Base-by-base conservation (phyloP, 129 eudicot species). In the Flaveria linearis region DNA sequence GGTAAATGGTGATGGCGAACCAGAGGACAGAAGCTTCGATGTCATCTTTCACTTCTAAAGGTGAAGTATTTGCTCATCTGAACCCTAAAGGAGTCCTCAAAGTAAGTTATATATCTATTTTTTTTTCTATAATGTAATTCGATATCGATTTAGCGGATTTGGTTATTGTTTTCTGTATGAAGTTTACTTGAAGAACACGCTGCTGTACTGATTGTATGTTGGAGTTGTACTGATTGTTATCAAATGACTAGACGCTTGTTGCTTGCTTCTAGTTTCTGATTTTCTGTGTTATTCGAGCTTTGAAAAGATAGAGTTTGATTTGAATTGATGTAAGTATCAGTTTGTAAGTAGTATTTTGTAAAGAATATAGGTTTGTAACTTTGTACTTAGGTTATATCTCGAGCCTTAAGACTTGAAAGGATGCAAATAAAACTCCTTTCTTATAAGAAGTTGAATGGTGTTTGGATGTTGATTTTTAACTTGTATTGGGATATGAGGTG, bases 11-110 rank as follows among this genome's bases (percentile, higher is more conserved):
- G 9, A 87, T 87, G 91, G 86, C 66, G 30, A 82, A 66, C 30
- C 76, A 76, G 43, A 79, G 65, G 46, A 68, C 62, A 2, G 68
- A 78, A 53, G 23, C 75, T 45, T 47, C 68, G 23, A 72, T 85
- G 45, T 79, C 87, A 22, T 77, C 77, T 51, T 87, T 84, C 74
- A 69, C 87, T 18, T 74, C 88, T 22, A 71, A 74, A 16, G 87
- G 87, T 61, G 88, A 84, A 79, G 56, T 75, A n/a, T 77, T 87
- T 18, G 87, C 87, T 72, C 58, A 80, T 72, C 18, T 84, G 73
- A 71, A 71, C 11, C 67, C 87, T 11, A 28, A 73, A 25, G 79
- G 83, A n/a, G 25, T 22, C 55, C 71, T 87, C 53, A 87, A 80
- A 61, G 91, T 87, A 82, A 82, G 63, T 62, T 6, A 62, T 13